Conservation (phyloP, 495 filamentous ascomycete genomes). For the Xylaria palmicola region DNA sequence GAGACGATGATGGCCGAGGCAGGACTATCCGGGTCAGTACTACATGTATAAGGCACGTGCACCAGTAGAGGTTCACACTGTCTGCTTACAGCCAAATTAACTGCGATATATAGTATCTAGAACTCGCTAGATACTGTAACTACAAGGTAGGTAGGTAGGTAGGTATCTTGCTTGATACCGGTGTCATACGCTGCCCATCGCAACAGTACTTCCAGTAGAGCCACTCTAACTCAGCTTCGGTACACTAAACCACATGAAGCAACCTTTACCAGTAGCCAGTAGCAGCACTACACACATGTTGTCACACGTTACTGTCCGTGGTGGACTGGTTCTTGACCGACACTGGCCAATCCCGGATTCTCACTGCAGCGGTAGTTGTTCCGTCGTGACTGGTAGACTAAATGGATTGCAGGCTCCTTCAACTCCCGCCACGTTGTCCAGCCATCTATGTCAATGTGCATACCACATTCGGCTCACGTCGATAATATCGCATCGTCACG, state of each 20-base stretch:
- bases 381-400: no score
- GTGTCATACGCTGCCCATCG: neutral
- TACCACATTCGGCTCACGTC: neutral
- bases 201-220: neutral
- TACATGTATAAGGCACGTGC: no score
- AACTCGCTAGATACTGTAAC: no score
- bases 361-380: neutral
- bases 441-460: slow-evolving; percentile 3
- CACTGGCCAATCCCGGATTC: neutral
- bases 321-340: neutral
- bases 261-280: neutral
- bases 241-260: neutral
- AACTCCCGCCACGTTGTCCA: no score
- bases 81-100: no score
- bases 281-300: neutral
- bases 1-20: no score
- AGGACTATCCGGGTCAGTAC: no score
- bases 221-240: neutral
- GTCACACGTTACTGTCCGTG: neutral
- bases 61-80: no score
- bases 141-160: neutral
- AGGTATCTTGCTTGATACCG: neutral
- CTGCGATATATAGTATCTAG: no score
- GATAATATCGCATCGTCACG: no score
- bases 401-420: no score